These are phyloP conservation scores for Rhodomyrtus tomentosa DNA, from an alignment of 345 rosid genomes.

Conservation along the genomic window DNA sequence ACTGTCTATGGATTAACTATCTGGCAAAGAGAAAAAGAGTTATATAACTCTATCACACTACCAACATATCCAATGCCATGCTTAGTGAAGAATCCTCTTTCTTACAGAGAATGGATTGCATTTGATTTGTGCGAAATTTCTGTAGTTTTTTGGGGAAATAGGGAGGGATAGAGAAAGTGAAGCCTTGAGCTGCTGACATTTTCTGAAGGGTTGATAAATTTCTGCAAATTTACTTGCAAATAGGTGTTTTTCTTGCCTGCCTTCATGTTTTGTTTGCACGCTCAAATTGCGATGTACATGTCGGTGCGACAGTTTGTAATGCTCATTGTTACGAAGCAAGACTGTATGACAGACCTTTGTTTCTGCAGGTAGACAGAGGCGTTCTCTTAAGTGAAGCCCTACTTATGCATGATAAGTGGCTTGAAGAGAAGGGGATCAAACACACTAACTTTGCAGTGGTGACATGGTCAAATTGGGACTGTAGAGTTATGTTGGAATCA, in stretches of 20 bases:
- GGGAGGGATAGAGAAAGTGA: background rate
- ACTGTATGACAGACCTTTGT: background rate
- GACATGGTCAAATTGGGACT: constrained; percentile 55
- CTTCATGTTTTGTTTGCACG: background rate
- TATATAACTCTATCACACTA: background rate
- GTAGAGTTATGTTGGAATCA: constrained; percentile 46
- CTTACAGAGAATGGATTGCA: background rate
- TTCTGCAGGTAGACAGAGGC: constrained; percentile 32
- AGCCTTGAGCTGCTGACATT: background rate
- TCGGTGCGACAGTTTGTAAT: background rate
- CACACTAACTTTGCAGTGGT: constrained; percentile 42
- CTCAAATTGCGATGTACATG: background rate
- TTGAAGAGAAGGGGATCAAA: constrained; percentile 40
- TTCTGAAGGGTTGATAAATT: background rate
- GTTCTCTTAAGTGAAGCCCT: constrained; percentile 34
- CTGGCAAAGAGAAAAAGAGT: background rate
- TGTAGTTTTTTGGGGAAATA: background rate
- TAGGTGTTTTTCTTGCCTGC: background rate
- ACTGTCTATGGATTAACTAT: background rate
- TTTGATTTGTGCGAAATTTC: background rate
- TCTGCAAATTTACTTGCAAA: background rate
- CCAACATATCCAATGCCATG: background rate
- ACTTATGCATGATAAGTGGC: constrained; percentile 48
- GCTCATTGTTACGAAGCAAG: background rate
- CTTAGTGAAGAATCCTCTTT: background rate